Conservation (phyloP, 352 stramenopile genomes). For the Achlya hypogyna region DNA sequence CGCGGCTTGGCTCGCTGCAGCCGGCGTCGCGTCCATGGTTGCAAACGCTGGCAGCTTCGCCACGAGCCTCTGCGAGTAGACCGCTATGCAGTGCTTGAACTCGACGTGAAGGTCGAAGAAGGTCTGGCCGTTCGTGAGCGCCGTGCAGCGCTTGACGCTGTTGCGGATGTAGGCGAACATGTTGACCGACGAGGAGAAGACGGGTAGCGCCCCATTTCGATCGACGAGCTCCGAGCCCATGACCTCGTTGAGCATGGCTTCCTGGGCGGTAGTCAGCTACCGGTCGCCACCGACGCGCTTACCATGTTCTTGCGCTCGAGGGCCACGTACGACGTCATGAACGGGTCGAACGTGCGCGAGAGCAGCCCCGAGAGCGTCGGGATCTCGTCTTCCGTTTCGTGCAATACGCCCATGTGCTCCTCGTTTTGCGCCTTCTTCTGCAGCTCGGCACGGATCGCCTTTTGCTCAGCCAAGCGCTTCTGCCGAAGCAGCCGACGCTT, state of each 20-base stretch:
- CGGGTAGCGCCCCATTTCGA: slow-evolving; percentile 89
- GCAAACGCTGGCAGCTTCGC: slow-evolving; percentile 47
- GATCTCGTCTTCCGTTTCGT: slow-evolving; percentile 35
- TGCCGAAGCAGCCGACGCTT: slow-evolving; percentile 64
- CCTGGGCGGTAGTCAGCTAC: slow-evolving; percentile 13
- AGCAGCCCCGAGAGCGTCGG: slow-evolving; percentile 76
- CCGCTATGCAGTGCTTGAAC: slow-evolving; percentile 78
- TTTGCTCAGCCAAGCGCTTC: slow-evolving; percentile 59
- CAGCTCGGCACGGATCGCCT: slow-evolving; percentile 22
- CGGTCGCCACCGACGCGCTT: slow-evolving; percentile 22
- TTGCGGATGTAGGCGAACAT: slow-evolving; percentile 99
- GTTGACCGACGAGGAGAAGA: slow-evolving; percentile 95
- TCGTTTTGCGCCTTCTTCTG: slow-evolving; percentile 16
- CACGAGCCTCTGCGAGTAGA: slow-evolving; percentile 72
- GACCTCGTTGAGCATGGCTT: slow-evolving; percentile 85
- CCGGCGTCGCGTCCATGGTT: slow-evolving; percentile 11
- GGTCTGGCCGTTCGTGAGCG: slow-evolving; percentile 94
- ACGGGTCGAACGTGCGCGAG: slow-evolving; percentile 93
- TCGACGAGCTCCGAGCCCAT: slow-evolving; percentile 91
- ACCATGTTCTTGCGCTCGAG: slow-evolving; percentile 96
- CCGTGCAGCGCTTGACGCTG: slow-evolving; percentile 94
- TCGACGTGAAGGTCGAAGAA: slow-evolving; percentile 96
- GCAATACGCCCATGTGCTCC: slow-evolving; percentile 21
- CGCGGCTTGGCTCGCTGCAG: neutral
- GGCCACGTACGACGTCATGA: slow-evolving; percentile 96